A percentile compares a stretch with the other conserved stretches of the same genome.
phyloP scores from a whole-genome alignment of 2,329 filamentous ascomycete genomes.

The Paracorniculantispora psalliotae region DNA sequence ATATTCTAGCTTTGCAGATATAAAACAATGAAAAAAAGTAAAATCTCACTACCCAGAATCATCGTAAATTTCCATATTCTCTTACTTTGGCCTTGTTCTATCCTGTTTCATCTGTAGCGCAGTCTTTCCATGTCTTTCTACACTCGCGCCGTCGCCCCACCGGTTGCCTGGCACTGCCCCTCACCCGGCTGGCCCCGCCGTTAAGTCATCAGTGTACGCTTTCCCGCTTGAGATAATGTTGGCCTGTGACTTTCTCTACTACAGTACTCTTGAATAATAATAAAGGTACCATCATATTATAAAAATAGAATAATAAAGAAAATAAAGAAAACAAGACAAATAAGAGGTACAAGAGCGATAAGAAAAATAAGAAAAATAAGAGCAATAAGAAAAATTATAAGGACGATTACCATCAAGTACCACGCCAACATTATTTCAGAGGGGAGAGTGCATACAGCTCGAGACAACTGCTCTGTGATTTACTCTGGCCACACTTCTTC shows the following conservation, averaged over 20 bases:
- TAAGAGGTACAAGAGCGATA: no score
- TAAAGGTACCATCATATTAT: no score
- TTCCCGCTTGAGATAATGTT: no score
- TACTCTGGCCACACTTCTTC: not conserved
- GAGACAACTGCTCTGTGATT: not conserved
- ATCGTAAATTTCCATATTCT: not conserved
- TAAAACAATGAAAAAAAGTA: constrained; percentile 1
- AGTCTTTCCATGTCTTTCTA: constrained; percentile 11
- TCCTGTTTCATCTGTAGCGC: not conserved
- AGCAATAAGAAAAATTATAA: no score
- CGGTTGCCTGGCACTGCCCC: constrained; percentile 15
- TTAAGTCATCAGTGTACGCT: not conserved
- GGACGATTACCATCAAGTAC: no score
- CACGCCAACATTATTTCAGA: no score
- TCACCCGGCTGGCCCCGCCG: not conserved
- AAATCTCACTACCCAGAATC: not conserved
- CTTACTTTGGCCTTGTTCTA: not conserved
- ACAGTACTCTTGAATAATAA: no score
- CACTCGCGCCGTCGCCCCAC: constrained; percentile 3
- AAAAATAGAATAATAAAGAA: no score
- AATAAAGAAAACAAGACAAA: no score
- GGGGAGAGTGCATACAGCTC: not conserved
- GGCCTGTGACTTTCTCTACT: no score
- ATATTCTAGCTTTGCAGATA: not conserved
- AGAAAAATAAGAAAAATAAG: no score